Evolutionary conservation across 2,329 filamentous ascomycete species (phyloP), one percentile per base, ranked within the genome.

Genomic region (Shiraia bambusicola): DNA sequence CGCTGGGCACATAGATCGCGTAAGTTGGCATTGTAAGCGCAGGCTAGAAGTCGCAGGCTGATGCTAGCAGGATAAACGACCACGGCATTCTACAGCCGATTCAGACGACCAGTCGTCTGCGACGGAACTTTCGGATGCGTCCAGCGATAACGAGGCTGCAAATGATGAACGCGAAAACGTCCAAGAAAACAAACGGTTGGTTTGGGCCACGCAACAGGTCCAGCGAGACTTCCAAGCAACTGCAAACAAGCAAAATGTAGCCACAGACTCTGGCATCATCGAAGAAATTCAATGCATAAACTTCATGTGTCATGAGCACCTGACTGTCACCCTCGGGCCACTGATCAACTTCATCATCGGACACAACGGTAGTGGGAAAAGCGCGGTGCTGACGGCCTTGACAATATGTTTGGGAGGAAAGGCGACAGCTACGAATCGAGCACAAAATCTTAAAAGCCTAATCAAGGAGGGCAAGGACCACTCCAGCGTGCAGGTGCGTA

Each of bases 311-410:
- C 93, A 98, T 66, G 76, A 83, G 31, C 83, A 85, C 40, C 78
- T 97, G 13, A 82, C 86, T 30, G 87, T 95, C 45, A 80, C 86
- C 42, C 76, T 98, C n/a, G 93, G 93, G 0, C 93, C 93, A 0
- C 75, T 96, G 27, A 94, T 98, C 68, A 98, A 98, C 69, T 98
- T 98, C 70, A 91, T 98, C 48, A 91, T 96, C 40, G 93, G 93
- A 12, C 90, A 95, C 67, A 98, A 98, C 64, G 93, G 93, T 24
- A 97, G 92, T 64, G 93, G 93, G 26, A 98, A 98, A 73, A 98
- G 93, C 66, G 93, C 93, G 2, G 86, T 97, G 11, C 73, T 98
- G 19, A 97, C 93, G 0, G 93, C 90, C 4, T 81, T 98, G 51
- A 95, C 90, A 0, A 77, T 98, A 25, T 97, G 93, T 61, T 76